Conservation (phyloP, 2,329 filamentous ascomycete genomes). For the Aschersonia sp. region DNA sequence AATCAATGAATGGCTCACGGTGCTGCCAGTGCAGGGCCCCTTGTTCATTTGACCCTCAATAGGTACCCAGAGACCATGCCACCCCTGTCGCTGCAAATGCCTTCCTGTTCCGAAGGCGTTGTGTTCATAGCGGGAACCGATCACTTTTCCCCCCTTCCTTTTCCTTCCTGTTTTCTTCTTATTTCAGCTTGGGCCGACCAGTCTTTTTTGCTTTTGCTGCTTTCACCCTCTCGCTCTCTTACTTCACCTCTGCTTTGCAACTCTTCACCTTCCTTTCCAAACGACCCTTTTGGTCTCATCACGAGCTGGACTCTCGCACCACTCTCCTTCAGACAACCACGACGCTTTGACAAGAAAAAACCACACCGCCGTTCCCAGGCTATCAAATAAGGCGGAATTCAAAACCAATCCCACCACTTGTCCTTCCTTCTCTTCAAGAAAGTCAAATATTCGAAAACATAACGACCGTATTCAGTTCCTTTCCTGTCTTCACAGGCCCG, state of each 20-base stretch:
- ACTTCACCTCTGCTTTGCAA: background rate
- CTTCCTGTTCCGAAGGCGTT: too few species aligned
- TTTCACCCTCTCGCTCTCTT: conserved; percentile 1
- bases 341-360: background rate
- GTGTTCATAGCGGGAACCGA: too few species aligned
- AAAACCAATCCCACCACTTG: background rate
- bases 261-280: conserved; percentile 4
- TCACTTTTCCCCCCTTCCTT: background rate
- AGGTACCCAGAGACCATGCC: too few species aligned
- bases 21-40: too few species aligned
- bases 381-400: too few species aligned
- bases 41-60: too few species aligned
- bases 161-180: background rate
- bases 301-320: conserved; percentile 5
- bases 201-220: background rate
- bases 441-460: background rate
- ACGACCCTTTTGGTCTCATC: background rate
- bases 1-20: too few species aligned
- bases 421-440: background rate
- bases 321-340: conserved; percentile 5
- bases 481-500: background rate
- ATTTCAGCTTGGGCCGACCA: background rate
- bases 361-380: background rate
- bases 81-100: too few species aligned
- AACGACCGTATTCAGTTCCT: background rate